Evolutionary conservation across 2,329 filamentous ascomycete genomes (phyloP).

Genomic region (Aspergillus fijiensis): DNA sequence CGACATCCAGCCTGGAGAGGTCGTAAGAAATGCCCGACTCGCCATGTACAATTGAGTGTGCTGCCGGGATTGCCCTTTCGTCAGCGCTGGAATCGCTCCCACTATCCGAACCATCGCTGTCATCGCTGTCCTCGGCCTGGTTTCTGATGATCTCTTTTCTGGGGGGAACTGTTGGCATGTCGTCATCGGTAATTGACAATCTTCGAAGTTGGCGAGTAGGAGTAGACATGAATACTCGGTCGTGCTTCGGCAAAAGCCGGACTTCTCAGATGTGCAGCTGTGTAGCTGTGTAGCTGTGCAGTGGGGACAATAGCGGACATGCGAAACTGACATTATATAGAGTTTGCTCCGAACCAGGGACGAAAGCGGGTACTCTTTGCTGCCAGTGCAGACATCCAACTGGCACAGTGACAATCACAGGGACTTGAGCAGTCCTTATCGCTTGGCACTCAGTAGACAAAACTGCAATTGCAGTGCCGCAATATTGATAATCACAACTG

Average conservation of each 20-base stretch:
- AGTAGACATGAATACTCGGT: conserved; percentile 35
- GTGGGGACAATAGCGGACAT: not conserved
- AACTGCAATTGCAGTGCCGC: no score
- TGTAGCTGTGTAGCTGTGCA: not conserved
- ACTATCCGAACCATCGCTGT: conserved; percentile 12
- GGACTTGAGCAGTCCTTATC: no score
- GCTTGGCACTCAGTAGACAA: no score
- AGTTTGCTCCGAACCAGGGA: conserved; percentile 39
- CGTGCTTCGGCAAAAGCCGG: not conserved
- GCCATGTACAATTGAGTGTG: conserved; percentile 26
- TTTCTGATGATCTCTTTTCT: conserved; percentile 24
- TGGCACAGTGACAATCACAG: conserved; percentile 4
- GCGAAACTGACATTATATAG: conserved; percentile 26
- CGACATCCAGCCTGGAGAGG: conserved; percentile 30
- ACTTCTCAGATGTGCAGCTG: not conserved
- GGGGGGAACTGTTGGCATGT: conserved; percentile 33
- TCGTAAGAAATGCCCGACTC: conserved; percentile 40
- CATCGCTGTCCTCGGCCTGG: conserved; percentile 19
- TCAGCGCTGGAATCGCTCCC: conserved; percentile 19
- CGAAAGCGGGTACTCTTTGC: conserved; percentile 33
- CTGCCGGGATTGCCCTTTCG: conserved; percentile 19
- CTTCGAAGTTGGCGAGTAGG: conserved; percentile 41
- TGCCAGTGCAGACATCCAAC: conserved; percentile 13
- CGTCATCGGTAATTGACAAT: conserved; percentile 39
- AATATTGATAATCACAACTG: no score